Percentiles rank a stretch among this genome's conserved stretches.
Conservation (phyloP, 2,329 filamentous ascomycete genomes). For the Penicillium digitatum region DNA sequence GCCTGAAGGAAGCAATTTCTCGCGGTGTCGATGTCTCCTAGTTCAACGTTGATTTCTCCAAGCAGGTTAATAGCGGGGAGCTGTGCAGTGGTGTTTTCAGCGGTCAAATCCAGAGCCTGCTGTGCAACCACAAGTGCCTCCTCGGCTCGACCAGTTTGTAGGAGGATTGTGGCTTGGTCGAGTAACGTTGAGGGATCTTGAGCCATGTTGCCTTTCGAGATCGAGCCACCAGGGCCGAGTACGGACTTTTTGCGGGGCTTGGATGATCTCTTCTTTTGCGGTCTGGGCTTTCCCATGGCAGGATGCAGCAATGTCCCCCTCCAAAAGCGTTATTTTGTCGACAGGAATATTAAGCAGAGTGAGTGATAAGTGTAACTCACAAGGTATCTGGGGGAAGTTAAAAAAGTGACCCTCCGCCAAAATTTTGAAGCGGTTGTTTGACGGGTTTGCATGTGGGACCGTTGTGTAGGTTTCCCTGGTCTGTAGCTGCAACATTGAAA, state of each 20-base stretch:
- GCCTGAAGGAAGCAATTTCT: conserved; percentile 68
- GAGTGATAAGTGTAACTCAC: conserved; percentile 1
- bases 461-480: not conserved
- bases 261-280: conserved; percentile 44
- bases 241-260: conserved; percentile 44
- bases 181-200: conserved; percentile 55
- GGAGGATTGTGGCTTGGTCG: conserved; percentile 52
- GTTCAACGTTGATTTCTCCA: conserved; percentile 76
- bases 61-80: conserved; percentile 67
- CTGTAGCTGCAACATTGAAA: no score
- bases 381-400: conserved; percentile 10
- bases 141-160: conserved; percentile 57
- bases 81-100: conserved; percentile 36
- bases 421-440: conserved; percentile 39
- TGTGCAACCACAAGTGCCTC: conserved; percentile 54
- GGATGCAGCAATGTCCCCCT: conserved; percentile 3
- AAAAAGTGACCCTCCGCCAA: conserved; percentile 26
- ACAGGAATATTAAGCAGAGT: not conserved
- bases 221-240: conserved; percentile 39
- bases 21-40: conserved; percentile 75
- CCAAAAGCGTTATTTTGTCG: not conserved
- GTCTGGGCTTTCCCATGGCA: conserved; percentile 53
- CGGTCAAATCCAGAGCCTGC: conserved; percentile 46
- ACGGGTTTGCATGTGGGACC: conserved; percentile 41
- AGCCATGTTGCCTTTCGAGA: conserved; percentile 44